phyloP scores from a whole-genome alignment of 345 rosid genomes.

The Hibiscus tridactylites region DNA sequence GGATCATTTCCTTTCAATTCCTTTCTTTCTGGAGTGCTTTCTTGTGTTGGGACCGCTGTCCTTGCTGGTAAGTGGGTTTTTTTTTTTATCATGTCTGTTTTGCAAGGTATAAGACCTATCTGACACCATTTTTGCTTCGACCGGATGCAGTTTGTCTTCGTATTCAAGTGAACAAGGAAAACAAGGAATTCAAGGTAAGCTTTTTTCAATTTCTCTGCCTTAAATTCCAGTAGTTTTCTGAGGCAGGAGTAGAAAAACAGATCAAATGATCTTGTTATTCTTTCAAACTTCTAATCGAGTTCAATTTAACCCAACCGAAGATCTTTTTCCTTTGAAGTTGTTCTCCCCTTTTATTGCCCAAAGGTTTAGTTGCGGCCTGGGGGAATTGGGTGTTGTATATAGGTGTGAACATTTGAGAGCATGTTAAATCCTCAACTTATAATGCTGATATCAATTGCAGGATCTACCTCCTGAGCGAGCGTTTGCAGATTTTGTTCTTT shows the following conservation, averaged over 20 bases:
- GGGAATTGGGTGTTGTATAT: not conserved
- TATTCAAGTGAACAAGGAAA: constrained; percentile 98
- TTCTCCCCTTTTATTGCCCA: not conserved
- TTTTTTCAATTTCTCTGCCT: not conserved
- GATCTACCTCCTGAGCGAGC: constrained; percentile 80
- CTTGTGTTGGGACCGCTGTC: constrained; percentile 91
- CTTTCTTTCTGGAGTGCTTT: constrained; percentile 95
- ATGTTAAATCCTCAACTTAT: not conserved
- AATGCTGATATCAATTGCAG: constrained; percentile 21
- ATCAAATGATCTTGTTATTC: not conserved
- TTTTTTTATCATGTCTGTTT: not conserved
- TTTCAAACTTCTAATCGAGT: not conserved
- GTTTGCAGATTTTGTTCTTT: constrained; percentile 78
- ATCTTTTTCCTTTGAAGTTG: not conserved
- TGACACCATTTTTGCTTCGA: constrained; percentile 2
- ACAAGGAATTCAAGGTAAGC: constrained; percentile 88
- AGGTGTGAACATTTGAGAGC: not conserved
- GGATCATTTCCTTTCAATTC: constrained; percentile 99
- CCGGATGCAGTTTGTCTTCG: constrained; percentile 79
- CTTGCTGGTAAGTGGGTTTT: constrained; percentile 72
- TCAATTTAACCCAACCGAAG: not conserved
- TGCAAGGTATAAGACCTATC: not conserved
- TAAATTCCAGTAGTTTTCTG: not conserved
- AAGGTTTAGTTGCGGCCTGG: not conserved
- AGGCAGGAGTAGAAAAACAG: not conserved